Base-by-base conservation (phyloP, 805 yeast species). In the Metschnikowia continentalis region DNA sequence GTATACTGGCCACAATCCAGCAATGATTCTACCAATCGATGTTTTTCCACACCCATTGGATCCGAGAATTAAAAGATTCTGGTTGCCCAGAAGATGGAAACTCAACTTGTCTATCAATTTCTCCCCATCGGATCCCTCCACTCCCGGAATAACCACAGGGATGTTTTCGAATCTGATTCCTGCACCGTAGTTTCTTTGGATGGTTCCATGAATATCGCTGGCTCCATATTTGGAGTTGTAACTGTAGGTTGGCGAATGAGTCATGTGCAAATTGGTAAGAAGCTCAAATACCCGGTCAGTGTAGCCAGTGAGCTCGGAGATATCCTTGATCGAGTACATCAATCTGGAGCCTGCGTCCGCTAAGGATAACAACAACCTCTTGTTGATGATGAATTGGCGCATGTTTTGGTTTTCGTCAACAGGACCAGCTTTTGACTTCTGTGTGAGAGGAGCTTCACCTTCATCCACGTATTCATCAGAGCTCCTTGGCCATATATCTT, bases 261-360 rank as follows among this genome's bases (percentile, higher is more conserved):
- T 92, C 62, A 87, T 81, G 69, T 91, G 97, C 52, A 91, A 73
- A 30, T 83, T 83, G n/a, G 86, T 76, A 49, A 91, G 71, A 47
- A 91, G 73, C 17, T 81, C 79, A 70, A 88, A 91, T 3, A 91
- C 86, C 56, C 97, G 73, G 60, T 89, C 92, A 0, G 97, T 89
- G 64, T 88, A 86, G 11, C 97, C 97, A 1, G 96, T 88, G 49
- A 91, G 77, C 65, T 85, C 91, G n/a, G 94, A 86, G 20, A 91
- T 79, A 67, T 90, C 97, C 66, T 91, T 91, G 58, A 90, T 87
- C 2, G 97, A 90, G 67, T 89, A 90, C 96, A 91, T 90, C 70
- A 91, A 78, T 58, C 97, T 77, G 13, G 95, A 86, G 4, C 97
- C 97, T 0, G 98, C 96, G 70, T 91, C 98, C 4, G 97, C 96